phyloP scores from a whole-genome alignment of 2,329 filamentous ascomycete genomes.

The Ceratocystis huliohia region DNA sequence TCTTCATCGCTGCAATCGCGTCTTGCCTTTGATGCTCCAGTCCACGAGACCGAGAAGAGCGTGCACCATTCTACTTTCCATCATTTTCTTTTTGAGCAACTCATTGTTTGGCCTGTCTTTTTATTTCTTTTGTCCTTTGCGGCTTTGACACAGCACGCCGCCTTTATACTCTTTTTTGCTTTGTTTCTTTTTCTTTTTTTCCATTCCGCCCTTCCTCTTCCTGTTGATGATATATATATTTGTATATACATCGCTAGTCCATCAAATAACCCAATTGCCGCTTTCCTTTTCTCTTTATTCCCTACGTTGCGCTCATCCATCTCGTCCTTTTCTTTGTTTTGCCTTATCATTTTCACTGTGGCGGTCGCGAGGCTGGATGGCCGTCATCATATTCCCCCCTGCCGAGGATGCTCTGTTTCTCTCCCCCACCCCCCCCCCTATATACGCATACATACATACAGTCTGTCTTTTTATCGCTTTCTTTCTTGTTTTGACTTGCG shows the following conservation, averaged over 20 bases:
- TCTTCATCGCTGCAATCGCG: too few species aligned
- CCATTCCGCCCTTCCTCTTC: neutral
- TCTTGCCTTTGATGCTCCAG: neutral
- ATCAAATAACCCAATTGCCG: neutral
- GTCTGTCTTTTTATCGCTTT: neutral
- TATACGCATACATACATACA: neutral
- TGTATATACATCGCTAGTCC: neutral
- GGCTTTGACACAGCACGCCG: neutral
- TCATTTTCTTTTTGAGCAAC: slow-evolving; percentile 8
- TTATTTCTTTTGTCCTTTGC: neutral
- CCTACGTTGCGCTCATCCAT: neutral
- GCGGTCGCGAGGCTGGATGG: neutral
- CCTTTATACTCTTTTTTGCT: neutral
- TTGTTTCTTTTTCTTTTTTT: neutral
- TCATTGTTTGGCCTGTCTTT: neutral
- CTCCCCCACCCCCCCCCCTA: neutral
- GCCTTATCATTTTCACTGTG: neutral
- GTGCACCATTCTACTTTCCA: neutral
- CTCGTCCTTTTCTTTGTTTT: neutral
- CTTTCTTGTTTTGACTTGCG: neutral
- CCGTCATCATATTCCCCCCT: neutral
- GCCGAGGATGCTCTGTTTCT: too few species aligned
- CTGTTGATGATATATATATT: neutral
- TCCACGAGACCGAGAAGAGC: neutral
- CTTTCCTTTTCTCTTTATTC: slow-evolving; percentile 3